Percentiles rank a stretch among this genome's conserved stretches.
Conservation (phyloP, 768 basidiomycete species). For the Harrya chromipes region DNA sequence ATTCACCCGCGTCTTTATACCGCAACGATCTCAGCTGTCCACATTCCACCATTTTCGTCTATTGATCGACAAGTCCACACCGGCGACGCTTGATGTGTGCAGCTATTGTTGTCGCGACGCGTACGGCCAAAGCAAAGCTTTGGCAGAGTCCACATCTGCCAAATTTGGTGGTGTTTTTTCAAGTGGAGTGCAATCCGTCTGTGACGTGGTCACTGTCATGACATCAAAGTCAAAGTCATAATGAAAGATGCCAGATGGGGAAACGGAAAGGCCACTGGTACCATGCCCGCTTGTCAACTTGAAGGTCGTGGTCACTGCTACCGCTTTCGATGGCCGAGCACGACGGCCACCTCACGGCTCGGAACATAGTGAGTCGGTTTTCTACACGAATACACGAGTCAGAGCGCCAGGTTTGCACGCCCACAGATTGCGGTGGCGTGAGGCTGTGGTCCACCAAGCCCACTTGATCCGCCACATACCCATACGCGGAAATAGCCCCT, state of each 20-base stretch:
- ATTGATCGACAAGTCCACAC: conserved; percentile 5
- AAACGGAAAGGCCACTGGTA: not conserved
- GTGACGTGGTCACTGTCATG: not conserved
- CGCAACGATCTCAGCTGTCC: not conserved
- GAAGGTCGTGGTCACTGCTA: not conserved
- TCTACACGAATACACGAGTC: conserved; percentile 19
- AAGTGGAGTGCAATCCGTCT: not conserved
- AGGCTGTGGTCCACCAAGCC: conserved; percentile 14
- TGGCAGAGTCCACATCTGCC: conserved; percentile 5
- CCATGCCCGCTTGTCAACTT: not conserved
- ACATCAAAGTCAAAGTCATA: conserved; percentile 1
- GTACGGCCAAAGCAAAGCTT: conserved; percentile 4
- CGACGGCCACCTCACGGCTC: not conserved
- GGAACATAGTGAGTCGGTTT: not conserved
- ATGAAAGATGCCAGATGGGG: not conserved
- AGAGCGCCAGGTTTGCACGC: conserved; percentile 8
- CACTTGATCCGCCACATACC: conserved; percentile 11
- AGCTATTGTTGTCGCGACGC: conserved; percentile 15
- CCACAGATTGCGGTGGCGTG: not conserved
- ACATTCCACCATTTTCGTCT: conserved; percentile 10
- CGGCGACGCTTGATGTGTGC: not conserved
- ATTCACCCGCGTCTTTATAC: conserved; percentile 18
- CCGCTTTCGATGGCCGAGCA: not conserved
- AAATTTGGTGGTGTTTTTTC: not conserved
- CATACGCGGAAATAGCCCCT: conserved; percentile 25